These are phyloP conservation scores for Fusarium cyanostomum DNA, from an alignment of 2,329 filamentous ascomycete species.

Conservation along the genomic window DNA sequence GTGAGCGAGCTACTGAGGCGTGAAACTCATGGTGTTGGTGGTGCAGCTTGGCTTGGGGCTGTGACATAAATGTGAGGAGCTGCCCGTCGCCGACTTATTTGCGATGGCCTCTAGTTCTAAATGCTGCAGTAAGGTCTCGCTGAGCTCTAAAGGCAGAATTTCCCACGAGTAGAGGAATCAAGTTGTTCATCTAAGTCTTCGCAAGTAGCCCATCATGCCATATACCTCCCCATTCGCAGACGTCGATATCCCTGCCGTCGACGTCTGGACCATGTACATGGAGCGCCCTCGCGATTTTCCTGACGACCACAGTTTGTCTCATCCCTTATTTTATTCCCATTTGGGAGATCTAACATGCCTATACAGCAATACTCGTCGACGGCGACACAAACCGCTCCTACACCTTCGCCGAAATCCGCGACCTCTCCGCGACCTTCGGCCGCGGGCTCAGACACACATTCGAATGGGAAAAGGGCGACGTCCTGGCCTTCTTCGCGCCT, in stretches of 20 bases:
- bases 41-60: neutral
- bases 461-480: conserved; percentile 85
- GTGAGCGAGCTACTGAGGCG: neutral
- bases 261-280: conserved; percentile 83
- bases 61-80: neutral
- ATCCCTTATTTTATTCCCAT: neutral
- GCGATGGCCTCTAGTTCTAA: neutral
- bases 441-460: conserved; percentile 78
- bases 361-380: conserved; percentile 79
- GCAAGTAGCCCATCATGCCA: conserved; percentile 66
- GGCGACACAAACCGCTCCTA: conserved; percentile 73
- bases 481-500: conserved; percentile 82
- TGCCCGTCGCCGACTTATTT: neutral
- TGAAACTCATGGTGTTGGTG: neutral
- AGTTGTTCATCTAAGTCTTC: neutral
- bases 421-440: conserved; percentile 77
- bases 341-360: neutral
- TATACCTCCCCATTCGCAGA: conserved; percentile 71
- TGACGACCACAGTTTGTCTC: conserved; percentile 73
- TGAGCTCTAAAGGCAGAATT: neutral
- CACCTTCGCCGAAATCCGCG: conserved; percentile 74
- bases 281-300: conserved; percentile 74
- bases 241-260: conserved; percentile 76
- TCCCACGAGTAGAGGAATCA: neutral
- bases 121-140: no score